Evolutionary conservation across 345 rosid species (phyloP).

Genomic region (Carallia brachiata): DNA sequence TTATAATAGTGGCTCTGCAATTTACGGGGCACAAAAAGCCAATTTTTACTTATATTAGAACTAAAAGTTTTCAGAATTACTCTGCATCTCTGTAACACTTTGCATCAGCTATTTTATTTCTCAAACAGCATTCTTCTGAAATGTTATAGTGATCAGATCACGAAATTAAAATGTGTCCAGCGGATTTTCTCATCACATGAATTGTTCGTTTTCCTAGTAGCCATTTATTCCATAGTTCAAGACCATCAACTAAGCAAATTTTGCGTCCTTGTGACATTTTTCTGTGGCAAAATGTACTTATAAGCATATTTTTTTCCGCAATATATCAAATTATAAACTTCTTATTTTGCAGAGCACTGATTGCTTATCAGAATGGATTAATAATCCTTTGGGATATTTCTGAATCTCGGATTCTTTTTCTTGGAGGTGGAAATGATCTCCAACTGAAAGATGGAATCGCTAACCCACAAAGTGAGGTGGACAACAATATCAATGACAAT

Average conservation of each 20-base stretch:
- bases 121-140: too few relatives aligned
- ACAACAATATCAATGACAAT: slow-evolving; percentile 29
- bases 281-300: too few relatives aligned
- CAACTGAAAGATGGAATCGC: slow-evolving; percentile 44
- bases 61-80: background rate
- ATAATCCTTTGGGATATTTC: slow-evolving; percentile 82
- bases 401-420: slow-evolving; percentile 49
- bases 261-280: too few relatives aligned
- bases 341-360: slow-evolving; percentile 61
- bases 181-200: too few relatives aligned
- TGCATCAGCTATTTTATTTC: too few relatives aligned
- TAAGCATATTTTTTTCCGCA: too few relatives aligned
- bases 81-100: too few relatives aligned
- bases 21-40: background rate
- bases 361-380: slow-evolving; percentile 73
- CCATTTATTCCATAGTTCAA: background rate
- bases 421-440: slow-evolving; percentile 71
- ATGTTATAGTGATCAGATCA: too few relatives aligned
- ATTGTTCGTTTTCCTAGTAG: background rate
- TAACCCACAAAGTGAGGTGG: slow-evolving; percentile 33
- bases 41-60: background rate
- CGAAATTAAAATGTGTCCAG: too few relatives aligned
- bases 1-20: background rate
- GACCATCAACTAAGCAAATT: too few relatives aligned
- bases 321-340: background rate